Percentiles rank a stretch among this genome's conserved stretches.
Evolutionary conservation across 768 basidiomycete species (phyloP).

Genomic region (Tylopilus intermedius): DNA sequence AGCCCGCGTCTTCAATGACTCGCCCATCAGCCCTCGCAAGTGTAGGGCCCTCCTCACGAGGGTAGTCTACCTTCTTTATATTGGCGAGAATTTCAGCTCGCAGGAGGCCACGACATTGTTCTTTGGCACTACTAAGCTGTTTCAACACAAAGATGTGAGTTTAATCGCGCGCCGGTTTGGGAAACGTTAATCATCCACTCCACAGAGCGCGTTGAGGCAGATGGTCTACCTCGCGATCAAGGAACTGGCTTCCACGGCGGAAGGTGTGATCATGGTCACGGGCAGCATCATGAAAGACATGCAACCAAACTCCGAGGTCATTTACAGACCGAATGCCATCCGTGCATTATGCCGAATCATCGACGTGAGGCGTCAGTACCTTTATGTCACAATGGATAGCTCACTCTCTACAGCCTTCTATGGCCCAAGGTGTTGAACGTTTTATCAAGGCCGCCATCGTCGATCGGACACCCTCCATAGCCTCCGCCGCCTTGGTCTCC

Average conservation of each 20-base stretch:
- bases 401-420: conserved; percentile 69
- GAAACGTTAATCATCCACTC: conserved; percentile 7
- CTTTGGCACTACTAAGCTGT: conserved; percentile 98
- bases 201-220: conserved; percentile 88
- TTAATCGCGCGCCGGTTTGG: background rate
- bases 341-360: conserved; percentile 94
- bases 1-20: conserved; percentile 98
- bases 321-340: conserved; percentile 97
- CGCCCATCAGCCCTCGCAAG: conserved; percentile 95
- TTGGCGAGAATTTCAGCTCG: conserved; percentile 89
- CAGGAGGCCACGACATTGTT: conserved; percentile 97
- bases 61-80: conserved; percentile 93
- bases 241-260: conserved; percentile 90
- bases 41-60: conserved; percentile 94
- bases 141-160: conserved; percentile 98
- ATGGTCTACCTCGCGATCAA: conserved; percentile 99
- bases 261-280: conserved; percentile 99
- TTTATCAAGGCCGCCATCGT: conserved; percentile 99
- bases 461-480: conserved; percentile 91
- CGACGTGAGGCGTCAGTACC: conserved; percentile 60
- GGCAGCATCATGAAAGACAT: conserved; percentile 99
- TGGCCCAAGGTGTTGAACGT: conserved; percentile 96
- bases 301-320: conserved; percentile 98
- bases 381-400: conserved; percentile 33
- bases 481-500: conserved; percentile 93